Evolutionary conservation across 176 grass and related monocot genomes (phyloP), one percentile per base, ranked within the genome.

Genomic region (Pharus latifolius): DNA sequence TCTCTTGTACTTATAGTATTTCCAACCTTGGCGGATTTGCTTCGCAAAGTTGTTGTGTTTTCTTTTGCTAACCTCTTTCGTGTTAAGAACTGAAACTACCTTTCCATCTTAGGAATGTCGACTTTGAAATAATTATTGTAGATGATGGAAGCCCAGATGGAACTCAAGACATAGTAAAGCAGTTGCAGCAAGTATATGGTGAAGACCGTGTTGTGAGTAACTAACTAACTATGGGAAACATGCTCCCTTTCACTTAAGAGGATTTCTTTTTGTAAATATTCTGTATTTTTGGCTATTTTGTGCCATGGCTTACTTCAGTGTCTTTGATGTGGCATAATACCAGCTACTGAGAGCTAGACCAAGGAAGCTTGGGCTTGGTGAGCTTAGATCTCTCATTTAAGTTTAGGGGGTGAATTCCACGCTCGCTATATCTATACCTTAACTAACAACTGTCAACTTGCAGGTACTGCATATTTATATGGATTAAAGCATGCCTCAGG

Each of bases 81-180:
- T 73, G 16, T 59, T 41, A 55, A 19, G 12, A 45, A 61, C n/a
- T 63, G 23, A 25, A 47, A 17, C 8, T 66, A 58, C 27, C 5
- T 52, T 72, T 40, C 18, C 0, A 30, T 14, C 13, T 1, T 10
- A 99, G 95, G 42, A 76, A 94, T 73, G 65, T 78, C 64, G 84
- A 91, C 69, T 99, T 99, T 66, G 90, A 99, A 82, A 81, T 99
- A 67, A 84, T 99, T 83, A 69, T 99, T 44, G 95, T 99, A 50
- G 95, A 99, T 69, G 90, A 99, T 84, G 95, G 95, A 77, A 99
- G 90, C 65, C 95, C 90, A 1, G 90, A 99, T 84, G 90, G 95
- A 78, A 99, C 95, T 67, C 95, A 99, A 74, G 95, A 99, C 47
- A 84, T 99, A 38, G 58, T 99, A 51, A 99, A 94, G 54, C 95